Conservation (phyloP, 208 protist genomes). For the Trypanosoma brucei region DNA sequence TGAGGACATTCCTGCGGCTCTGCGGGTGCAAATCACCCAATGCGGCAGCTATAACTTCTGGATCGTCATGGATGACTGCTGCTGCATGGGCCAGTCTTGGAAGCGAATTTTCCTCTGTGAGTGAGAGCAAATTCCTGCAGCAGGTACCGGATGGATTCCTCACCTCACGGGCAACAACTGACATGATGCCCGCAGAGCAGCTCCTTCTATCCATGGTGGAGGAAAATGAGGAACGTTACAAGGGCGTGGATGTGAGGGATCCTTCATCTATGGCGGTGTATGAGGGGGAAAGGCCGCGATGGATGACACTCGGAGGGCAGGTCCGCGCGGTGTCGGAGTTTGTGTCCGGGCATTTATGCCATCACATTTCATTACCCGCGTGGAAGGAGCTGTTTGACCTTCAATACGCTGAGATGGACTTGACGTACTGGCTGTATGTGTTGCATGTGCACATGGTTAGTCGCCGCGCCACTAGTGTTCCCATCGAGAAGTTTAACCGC, state of each 20-base stretch:
- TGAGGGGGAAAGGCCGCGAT: constrained; percentile 70
- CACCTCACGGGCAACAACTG: constrained; percentile 72
- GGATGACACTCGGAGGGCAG: constrained; percentile 81
- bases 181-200: constrained; percentile 60
- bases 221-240: constrained; percentile 70
- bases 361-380: constrained; percentile 80
- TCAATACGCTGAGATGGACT: constrained; percentile 86
- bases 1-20: constrained; percentile 18
- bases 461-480: constrained; percentile 76
- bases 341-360: constrained; percentile 84
- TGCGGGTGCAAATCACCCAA: constrained; percentile 13
- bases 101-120: constrained; percentile 68
- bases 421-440: constrained; percentile 88
- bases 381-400: constrained; percentile 84
- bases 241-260: constrained; percentile 77
- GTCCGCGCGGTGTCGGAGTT: constrained; percentile 84
- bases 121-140: constrained; percentile 72
- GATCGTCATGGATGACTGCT: constrained; percentile 69
- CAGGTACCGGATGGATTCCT: constrained; percentile 61
- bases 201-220: constrained; percentile 54
- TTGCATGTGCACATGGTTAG: constrained; percentile 83
- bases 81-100: constrained; percentile 81
- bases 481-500: constrained; percentile 82
- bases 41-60: constrained; percentile 7
- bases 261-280: constrained; percentile 79